Evolutionary conservation across 2,329 filamentous ascomycete species (phyloP), one percentile per base, ranked within the genome.

Genomic region (Penicillium griseofulvum): DNA sequence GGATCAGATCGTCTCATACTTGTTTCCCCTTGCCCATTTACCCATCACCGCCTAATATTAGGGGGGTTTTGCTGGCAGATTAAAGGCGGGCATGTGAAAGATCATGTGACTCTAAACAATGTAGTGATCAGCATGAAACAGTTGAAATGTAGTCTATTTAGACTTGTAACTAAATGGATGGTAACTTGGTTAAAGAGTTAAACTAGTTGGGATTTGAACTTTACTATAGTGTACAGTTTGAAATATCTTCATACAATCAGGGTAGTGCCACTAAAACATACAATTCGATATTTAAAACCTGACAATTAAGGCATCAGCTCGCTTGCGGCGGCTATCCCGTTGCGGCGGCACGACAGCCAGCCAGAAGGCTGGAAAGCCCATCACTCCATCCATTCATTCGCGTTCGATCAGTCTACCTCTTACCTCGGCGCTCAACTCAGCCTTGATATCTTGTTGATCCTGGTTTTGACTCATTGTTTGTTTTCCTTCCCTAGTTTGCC

Each of bases 311-410:
- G 63, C 62, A 60, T 3, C 17, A 49, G 46, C 65, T 74, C 71
- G 71, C 71, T 74, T 74, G 66, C 63, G 64, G 72, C 71, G 72
- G 66, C 67, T 74, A 74, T 68, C 65, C 65, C 62, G 61, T 71
- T 71, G 70, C 68, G 67, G 69, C 67, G 71, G 68, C 67, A 71
- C 62, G 65, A 67, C 64, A 70, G 68, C 70, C 70, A 73, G 65
- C 68, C 70, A 73, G 68, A 69, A 62, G 55, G 63, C 68, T 65
- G 65, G 59, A 69, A 71, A 66, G 65, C 61, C 66, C 68, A 65
- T 71, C 66, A 63, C 61, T 62, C 58, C 65, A 64, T 62, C 61
- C 63, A 69, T 68, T 57, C 61, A 63, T 51, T 55, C 57, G 52
- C 46, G 55, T 58, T 59, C 44, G 52, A 65, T 62, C 55, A 24